Evolutionary conservation across 176 grass and related monocot species (phyloP).

Genomic region (Elaeis guineensis): DNA sequence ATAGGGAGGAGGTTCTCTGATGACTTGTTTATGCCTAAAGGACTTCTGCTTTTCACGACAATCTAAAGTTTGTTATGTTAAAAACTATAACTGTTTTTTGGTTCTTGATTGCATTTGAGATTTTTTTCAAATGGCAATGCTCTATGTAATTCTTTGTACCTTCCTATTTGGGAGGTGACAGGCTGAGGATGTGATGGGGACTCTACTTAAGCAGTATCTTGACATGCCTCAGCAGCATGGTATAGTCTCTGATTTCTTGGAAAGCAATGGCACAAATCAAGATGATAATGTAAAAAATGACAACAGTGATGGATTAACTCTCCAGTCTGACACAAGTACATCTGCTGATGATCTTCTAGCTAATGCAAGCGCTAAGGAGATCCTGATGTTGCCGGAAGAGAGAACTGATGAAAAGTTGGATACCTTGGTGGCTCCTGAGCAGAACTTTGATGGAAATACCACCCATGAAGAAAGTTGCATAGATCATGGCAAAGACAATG

Average conservation of each 20-base stretch:
- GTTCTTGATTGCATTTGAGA: background rate
- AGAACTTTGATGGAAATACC: too few species aligned
- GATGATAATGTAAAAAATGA: conserved; percentile 11
- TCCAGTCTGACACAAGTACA: conserved; percentile 3
- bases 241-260: conserved; percentile 22
- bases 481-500: conserved; percentile 11
- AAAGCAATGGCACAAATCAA: conserved; percentile 15
- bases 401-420: conserved; percentile 24
- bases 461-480: conserved; percentile 11
- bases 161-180: conserved; percentile 30
- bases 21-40: too few species aligned
- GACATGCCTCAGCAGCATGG: conserved; percentile 42
- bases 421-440: background rate
- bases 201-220: conserved; percentile 86
- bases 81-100: too few species aligned
- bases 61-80: too few species aligned
- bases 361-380: conserved; percentile 21
- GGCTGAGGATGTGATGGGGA: conserved; percentile 78
- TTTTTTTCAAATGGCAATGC: conserved; percentile 13
- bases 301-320: background rate
- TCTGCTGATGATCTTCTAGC: conserved; percentile 3
- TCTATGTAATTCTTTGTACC: conserved; percentile 10
- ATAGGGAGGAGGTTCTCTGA: too few species aligned
- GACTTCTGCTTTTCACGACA: too few species aligned
- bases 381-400: conserved; percentile 16